Conservation (phyloP, 371 early-diverging fungal genomes). For the Mortierella sp. region DNA sequence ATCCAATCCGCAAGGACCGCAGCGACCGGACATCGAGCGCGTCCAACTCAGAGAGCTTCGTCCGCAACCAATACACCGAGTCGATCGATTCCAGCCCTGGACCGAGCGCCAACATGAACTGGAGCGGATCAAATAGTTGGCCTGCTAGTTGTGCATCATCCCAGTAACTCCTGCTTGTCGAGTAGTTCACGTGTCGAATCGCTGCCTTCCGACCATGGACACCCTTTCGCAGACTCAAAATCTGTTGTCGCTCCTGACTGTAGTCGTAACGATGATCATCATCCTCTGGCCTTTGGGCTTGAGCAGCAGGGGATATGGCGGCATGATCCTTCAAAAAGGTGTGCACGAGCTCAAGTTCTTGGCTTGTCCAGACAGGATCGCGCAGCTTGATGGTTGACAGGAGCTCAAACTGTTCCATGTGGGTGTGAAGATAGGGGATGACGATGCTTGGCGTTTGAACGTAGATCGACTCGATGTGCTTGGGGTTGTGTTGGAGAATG, state of each 20-base stretch:
- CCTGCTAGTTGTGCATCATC: conserved; percentile 17
- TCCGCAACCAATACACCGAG: conserved; percentile 27
- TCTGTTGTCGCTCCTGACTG: neutral
- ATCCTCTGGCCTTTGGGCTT: neutral
- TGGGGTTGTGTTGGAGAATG: conserved; percentile 33
- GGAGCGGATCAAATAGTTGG: conserved; percentile 24
- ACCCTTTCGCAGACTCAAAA: neutral
- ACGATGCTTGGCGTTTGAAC: conserved; percentile 17
- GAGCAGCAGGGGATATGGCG: conserved; percentile 17
- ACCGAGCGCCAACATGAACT: conserved; percentile 32
- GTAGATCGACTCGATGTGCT: conserved; percentile 28
- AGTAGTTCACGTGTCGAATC: conserved; percentile 32
- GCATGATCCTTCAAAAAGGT: conserved; percentile 29
- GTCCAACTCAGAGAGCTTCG: conserved; percentile 16
- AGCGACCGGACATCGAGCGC: conserved; percentile 28
- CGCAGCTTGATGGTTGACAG: conserved; percentile 26
- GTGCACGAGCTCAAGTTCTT: conserved; percentile 30
- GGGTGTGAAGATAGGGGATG: conserved; percentile 20
- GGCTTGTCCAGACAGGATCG: conserved; percentile 28
- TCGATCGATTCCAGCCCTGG: conserved; percentile 42
- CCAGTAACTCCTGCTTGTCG: conserved; percentile 24
- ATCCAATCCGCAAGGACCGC: conserved; percentile 19
- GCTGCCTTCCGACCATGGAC: conserved; percentile 11
- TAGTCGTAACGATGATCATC: neutral
- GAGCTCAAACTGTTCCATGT: conserved; percentile 17